Base-by-base conservation (phyloP, 331 rosid species). In the Dryas integrifolia region DNA sequence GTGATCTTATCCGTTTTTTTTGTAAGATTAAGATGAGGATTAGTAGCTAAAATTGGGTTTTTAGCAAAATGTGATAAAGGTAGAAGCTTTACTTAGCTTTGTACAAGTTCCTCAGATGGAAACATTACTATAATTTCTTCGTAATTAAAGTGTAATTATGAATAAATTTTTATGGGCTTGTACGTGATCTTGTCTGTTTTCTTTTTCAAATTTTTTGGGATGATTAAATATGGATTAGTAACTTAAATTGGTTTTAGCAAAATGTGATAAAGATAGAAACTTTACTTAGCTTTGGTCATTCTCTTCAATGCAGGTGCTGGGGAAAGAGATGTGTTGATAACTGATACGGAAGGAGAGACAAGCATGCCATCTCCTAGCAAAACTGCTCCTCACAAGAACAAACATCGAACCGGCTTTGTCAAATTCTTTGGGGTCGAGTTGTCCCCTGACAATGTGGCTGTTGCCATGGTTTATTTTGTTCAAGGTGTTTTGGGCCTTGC, bases 401-500 rank as follows among this genome's bases (percentile, higher is more conserved):
- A 77, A 72, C 73, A 77, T 72, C 73, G 73, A 7, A 55, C 75
- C 69, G 72, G 86, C 66, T 64, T 15, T 58, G 73, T 84, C 21
- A 86, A 72, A 79, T 76, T 84, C 83, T 88, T 84, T 74, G 97
- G 96, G 74, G 89, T 91, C 21, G 92, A 94, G 18, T 78, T 94
- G 69, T 85, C 96, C 43, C 98, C 97, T 7, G 98, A 94, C 85
- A 91, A 86, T 77, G 76, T 87, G 65, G 97, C 98, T 47, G 90
- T 94, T 69, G 96, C 98, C 2, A 91, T 94, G 97, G 98, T 94
- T 14, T 94, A 94, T 81, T 94, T 94, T 85, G 98, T 94, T 80
- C 98, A 94, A 88, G 98, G 98, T 50, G 96, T 94, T 70, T 79
- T 94, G 55, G 97, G 93, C 69, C 98, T 94, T 67, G 92, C 98